phyloP scores from a whole-genome alignment of 148 eudicot genomes.

The Fagopyrum homotropicum region DNA sequence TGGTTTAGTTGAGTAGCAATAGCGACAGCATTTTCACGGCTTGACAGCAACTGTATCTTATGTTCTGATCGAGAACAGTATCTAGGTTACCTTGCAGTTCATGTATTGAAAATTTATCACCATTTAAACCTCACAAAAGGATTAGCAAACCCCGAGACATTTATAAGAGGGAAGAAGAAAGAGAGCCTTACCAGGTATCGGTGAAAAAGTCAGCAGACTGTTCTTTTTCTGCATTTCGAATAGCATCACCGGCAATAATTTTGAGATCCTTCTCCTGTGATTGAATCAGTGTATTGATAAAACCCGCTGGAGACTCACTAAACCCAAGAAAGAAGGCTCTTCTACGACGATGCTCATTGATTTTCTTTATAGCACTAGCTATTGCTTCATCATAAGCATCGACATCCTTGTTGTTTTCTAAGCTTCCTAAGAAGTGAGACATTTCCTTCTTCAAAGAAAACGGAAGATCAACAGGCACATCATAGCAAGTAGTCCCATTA shows the following conservation, averaged over 20 bases:
- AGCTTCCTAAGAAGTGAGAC: slow-evolving; percentile 48
- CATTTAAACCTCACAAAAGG: not conserved
- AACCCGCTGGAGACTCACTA: slow-evolving; percentile 89
- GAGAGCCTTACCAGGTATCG: slow-evolving; percentile 67
- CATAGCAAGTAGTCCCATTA: slow-evolving; percentile 73
- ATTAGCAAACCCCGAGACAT: not conserved
- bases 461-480: slow-evolving; percentile 82
- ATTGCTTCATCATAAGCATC: slow-evolving; percentile 78
- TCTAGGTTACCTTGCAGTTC: no score
- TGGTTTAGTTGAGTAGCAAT: not conserved
- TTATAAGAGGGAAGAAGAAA: not conserved
- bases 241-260: slow-evolving; percentile 65
- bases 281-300: slow-evolving; percentile 62
- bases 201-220: slow-evolving; percentile 63
- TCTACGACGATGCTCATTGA: slow-evolving; percentile 69
- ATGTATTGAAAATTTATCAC: no score
- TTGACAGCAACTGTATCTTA: not conserved
- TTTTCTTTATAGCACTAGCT: slow-evolving; percentile 71
- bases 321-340: slow-evolving; percentile 92
- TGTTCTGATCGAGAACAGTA: no score
- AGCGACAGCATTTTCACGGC: not conserved
- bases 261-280: slow-evolving; percentile 92
- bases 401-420: slow-evolving; percentile 67
- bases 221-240: slow-evolving; percentile 62
- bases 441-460: slow-evolving; percentile 59